These are phyloP conservation scores for Fusarium nurragi DNA, from an alignment of 2,329 filamentous ascomycete genomes.

Conservation along the genomic window DNA sequence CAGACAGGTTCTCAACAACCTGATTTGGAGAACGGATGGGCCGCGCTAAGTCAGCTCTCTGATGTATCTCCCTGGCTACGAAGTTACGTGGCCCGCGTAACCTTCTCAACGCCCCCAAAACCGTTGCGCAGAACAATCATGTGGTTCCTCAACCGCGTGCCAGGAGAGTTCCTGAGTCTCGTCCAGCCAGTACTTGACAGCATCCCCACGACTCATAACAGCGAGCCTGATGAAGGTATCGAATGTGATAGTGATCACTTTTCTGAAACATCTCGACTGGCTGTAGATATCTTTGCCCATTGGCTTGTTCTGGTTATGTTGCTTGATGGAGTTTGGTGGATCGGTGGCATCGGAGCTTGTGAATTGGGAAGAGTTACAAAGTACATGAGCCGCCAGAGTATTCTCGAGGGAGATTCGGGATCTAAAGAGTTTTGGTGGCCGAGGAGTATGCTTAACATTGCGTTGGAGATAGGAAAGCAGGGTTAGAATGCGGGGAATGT, in stretches of 20 bases:
- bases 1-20: background rate
- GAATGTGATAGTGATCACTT: background rate
- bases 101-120: conserved; percentile 42
- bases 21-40: background rate
- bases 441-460: conserved; percentile 46
- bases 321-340: conserved; percentile 55
- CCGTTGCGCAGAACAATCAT: conserved; percentile 51
- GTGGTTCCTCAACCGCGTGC: conserved; percentile 53
- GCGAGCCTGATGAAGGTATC: background rate
- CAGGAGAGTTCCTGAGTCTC: conserved; percentile 47
- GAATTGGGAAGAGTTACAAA: conserved; percentile 46
- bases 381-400: conserved; percentile 15
- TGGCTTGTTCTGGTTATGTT: conserved; percentile 52
- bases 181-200: conserved; percentile 47
- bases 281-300: conserved; percentile 52
- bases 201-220: conserved; percentile 7
- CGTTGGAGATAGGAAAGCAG: conserved; percentile 12
- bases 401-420: conserved; percentile 6
- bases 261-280: conserved; percentile 38
- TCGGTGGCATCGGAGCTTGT: conserved; percentile 49
- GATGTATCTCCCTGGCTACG: conserved; percentile 32
- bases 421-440: conserved; percentile 48
- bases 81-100: conserved; percentile 34
- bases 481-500: background rate
- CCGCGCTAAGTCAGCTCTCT: background rate